Evolutionary conservation across 2,329 filamentous ascomycete genomes (phyloP), one percentile per base, ranked within the genome.

Genomic region (Fusarium verticillioides): DNA sequence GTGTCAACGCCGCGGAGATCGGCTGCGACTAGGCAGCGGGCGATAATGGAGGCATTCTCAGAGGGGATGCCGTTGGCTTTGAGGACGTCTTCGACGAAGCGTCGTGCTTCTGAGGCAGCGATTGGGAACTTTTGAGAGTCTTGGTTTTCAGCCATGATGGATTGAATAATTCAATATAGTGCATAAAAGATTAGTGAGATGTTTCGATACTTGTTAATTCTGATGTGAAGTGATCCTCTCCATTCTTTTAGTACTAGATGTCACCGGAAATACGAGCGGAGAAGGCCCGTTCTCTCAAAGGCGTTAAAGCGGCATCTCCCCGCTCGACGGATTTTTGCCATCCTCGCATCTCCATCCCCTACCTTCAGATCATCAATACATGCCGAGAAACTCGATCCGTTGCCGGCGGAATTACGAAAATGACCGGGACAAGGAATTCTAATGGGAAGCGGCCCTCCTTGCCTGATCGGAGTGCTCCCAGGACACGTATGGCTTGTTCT

Each of bases 1-100:
- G 92, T 94, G 78, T 96, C 93, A 32, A 95, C 91, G 56, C 93
- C 93, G 44, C 93, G 90, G 2, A 96, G 87, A 75, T 96, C 93
- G 18, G 93, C 93, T 40, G 89, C 88, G 2, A 95, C 87, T 3
- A 96, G 88, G 70, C 91, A 93, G 69, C 84, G 83, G n/a, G 93
- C 90, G 18, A 95, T 83, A 40, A 90, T 89, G 8, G 82, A 72
- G 21, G 93, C 92, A 72, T 93, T 88, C 6, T 85, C 79, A 1
- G 81, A 62, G 0, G 90, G 82, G 0, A 93, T 91, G 5, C 89
- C 88, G 76, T 94, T 90, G 32, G 85, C 90, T 64, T 81, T 76
- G 37, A 94, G 87, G 18, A 94, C 82, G 9, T 82, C 82, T 74
- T 87, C 81, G 9, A 89, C 84, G 61, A 91, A 90, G 3, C 79